A percentile compares a stretch with the other conserved stretches of the same genome.
phyloP scores from a whole-genome alignment of 129 eudicot genomes.

The Pulicaria dysenterica region DNA sequence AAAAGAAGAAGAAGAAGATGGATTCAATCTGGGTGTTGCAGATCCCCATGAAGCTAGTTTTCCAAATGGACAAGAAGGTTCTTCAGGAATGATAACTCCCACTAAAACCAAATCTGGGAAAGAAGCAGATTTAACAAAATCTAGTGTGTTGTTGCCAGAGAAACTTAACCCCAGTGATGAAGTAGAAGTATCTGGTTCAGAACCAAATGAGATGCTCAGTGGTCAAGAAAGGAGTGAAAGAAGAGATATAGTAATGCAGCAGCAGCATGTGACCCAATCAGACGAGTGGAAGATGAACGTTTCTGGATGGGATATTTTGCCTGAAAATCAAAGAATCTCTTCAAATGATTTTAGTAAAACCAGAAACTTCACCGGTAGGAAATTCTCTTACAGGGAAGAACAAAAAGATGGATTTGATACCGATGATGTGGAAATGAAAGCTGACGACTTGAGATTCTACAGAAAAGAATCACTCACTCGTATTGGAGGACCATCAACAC shows the following conservation, averaged over 20 bases:
- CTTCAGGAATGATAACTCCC: constrained; percentile 12
- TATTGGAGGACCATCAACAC: constrained; percentile 31
- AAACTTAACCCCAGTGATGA: constrained; percentile 22
- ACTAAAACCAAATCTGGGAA: constrained; percentile 6
- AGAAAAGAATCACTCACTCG: constrained; percentile 33
- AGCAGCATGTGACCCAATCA: constrained; percentile 19
- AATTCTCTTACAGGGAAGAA: constrained; percentile 28
- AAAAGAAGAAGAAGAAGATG: neutral
- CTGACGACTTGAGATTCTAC: constrained; percentile 30
- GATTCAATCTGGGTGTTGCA: neutral
- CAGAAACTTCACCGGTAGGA: constrained; percentile 25
- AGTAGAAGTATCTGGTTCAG: constrained; percentile 27
- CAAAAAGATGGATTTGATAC: constrained; percentile 33
- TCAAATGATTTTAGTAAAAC: constrained; percentile 28
- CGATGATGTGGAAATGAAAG: constrained; percentile 27
- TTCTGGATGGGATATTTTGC: constrained; percentile 32
- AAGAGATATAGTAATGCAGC: constrained; percentile 24
- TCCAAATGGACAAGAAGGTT: constrained; percentile 10
- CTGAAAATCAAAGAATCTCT: constrained; percentile 34
- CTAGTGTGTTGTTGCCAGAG: constrained; percentile 20
- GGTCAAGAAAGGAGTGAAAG: constrained; percentile 18
- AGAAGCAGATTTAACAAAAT: constrained; percentile 18
- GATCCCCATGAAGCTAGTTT: constrained; percentile 23
- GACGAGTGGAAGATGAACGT: constrained; percentile 39
- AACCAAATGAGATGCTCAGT: constrained; percentile 22